Evolutionary conservation across 2,329 filamentous ascomycete genomes (phyloP).

Genomic region (Stagonosporopsis vannaccii): DNA sequence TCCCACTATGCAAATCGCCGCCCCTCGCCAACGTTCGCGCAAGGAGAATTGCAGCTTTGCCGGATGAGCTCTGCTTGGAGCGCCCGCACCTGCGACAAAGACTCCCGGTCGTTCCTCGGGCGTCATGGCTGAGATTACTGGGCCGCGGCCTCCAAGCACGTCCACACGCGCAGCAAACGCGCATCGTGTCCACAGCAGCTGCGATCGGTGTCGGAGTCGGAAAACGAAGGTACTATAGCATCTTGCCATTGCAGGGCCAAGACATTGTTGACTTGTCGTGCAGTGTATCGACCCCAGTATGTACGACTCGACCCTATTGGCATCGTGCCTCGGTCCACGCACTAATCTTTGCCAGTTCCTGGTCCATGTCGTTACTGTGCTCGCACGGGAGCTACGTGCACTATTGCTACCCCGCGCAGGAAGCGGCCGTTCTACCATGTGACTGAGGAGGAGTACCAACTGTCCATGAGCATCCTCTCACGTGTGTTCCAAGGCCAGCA

Average conservation of each 20-base stretch:
- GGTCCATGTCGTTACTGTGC: slow-evolving; percentile 50
- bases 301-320: slow-evolving; percentile 16
- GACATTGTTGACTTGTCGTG: slow-evolving; percentile 29
- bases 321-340: slow-evolving; percentile 13
- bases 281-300: slow-evolving; percentile 51
- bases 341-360: slow-evolving; percentile 43
- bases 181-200: slow-evolving; percentile 48
- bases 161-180: slow-evolving; percentile 36
- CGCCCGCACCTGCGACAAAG: not conserved
- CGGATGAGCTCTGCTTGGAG: slow-evolving; percentile 11
- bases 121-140: slow-evolving; percentile 39
- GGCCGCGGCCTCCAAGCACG: slow-evolving; percentile 22
- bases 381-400: slow-evolving; percentile 45
- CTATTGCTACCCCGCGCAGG: slow-evolving; percentile 45
- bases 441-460: slow-evolving; percentile 50
- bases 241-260: slow-evolving; percentile 25
- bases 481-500: slow-evolving; percentile 48
- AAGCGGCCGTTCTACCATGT: slow-evolving; percentile 51
- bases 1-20: slow-evolving; percentile 10
- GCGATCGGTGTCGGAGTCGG: slow-evolving; percentile 48
- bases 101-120: slow-evolving; percentile 8
- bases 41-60: slow-evolving; percentile 3
- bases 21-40: slow-evolving; percentile 7
- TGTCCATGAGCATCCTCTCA: slow-evolving; percentile 47
- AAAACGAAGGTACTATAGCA: slow-evolving; percentile 46